Evolutionary conservation across 345 rosid genomes (phyloP).

Genomic region (Trapa bicornis): DNA sequence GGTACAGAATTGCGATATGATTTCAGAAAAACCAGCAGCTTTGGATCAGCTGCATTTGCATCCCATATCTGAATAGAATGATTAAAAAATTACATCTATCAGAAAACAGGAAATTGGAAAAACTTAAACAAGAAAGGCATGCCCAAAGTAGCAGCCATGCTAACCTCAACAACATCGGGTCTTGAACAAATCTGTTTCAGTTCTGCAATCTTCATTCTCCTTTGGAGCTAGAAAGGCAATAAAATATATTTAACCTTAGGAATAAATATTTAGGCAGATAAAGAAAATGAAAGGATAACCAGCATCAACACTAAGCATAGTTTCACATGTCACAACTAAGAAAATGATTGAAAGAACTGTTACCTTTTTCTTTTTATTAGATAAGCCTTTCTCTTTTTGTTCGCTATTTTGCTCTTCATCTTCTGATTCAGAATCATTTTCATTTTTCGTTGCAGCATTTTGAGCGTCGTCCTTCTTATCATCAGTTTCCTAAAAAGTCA

Average conservation of each 20-base stretch:
- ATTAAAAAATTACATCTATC: background rate
- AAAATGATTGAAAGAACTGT: background rate
- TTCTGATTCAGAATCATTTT: constrained; percentile 61
- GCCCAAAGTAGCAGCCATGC: constrained; percentile 3
- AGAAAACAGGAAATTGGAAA: background rate
- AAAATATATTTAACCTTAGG: background rate
- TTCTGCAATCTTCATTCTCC: constrained; percentile 91
- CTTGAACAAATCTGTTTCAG: constrained; percentile 85
- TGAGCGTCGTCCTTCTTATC: constrained; percentile 50
- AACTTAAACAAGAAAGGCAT: background rate
- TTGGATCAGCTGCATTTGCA: constrained; percentile 96
- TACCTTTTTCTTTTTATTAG: constrained; percentile 88
- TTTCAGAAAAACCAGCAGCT: constrained; percentile 83
- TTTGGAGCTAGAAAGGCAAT: constrained; percentile 46
- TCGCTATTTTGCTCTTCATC: constrained; percentile 62
- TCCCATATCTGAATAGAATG: constrained; percentile 70
- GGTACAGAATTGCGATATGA: constrained; percentile 93
- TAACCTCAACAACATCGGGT: constrained; percentile 99
- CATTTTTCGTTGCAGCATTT: constrained; percentile 50
- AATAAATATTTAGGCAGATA: background rate
- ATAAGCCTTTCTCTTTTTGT: constrained; percentile 67
- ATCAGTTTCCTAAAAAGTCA: constrained; percentile 42
- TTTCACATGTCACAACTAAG: background rate
- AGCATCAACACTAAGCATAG: background rate
- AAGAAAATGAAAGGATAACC: too few species aligned